Evolutionary conservation across 805 yeast genomes (phyloP).

Genomic region (Candida vartiovaarae): DNA sequence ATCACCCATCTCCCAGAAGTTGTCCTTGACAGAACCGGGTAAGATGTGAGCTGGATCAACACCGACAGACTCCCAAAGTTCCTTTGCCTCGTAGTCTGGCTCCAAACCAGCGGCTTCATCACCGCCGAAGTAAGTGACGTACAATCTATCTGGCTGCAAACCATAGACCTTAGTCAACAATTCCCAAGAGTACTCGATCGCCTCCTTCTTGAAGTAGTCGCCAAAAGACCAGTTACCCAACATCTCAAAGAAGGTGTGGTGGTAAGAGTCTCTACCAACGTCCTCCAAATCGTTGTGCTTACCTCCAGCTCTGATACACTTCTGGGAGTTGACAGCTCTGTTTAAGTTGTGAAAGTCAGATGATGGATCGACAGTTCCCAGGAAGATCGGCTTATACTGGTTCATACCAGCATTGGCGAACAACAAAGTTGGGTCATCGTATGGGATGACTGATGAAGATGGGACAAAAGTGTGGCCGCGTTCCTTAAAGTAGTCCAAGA

Average conservation of each 20-base stretch:
- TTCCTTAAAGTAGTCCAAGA: slow-evolving; percentile 69
- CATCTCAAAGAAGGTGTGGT: slow-evolving; percentile 99
- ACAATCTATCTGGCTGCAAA: slow-evolving; percentile 68
- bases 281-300: slow-evolving; percentile 97
- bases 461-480: slow-evolving; percentile 77
- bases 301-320: slow-evolving; percentile 99
- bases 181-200: slow-evolving; percentile 86
- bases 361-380: slow-evolving; percentile 95
- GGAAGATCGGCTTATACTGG: slow-evolving; percentile 94
- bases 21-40: slow-evolving; percentile 86
- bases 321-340: slow-evolving; percentile 92
- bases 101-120: slow-evolving; percentile 74
- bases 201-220: slow-evolving; percentile 95
- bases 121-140: slow-evolving; percentile 96
- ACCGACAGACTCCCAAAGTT: slow-evolving; percentile 81
- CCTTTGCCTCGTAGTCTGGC: slow-evolving; percentile 91
- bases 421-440: slow-evolving; percentile 92
- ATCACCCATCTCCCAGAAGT: slow-evolving; percentile 99
- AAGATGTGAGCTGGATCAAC: slow-evolving; percentile 87
- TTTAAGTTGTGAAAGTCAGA: slow-evolving; percentile 78
- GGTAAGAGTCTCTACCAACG: slow-evolving; percentile 96
- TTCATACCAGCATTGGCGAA: slow-evolving; percentile 99
- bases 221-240: slow-evolving; percentile 99
- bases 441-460: slow-evolving; percentile 93
- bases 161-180: slow-evolving; percentile 81